A percentile compares a stretch with the other conserved stretches of the same genome.
phyloP scores from a whole-genome alignment of 345 rosid species.

The Ceriops zippeliana region DNA sequence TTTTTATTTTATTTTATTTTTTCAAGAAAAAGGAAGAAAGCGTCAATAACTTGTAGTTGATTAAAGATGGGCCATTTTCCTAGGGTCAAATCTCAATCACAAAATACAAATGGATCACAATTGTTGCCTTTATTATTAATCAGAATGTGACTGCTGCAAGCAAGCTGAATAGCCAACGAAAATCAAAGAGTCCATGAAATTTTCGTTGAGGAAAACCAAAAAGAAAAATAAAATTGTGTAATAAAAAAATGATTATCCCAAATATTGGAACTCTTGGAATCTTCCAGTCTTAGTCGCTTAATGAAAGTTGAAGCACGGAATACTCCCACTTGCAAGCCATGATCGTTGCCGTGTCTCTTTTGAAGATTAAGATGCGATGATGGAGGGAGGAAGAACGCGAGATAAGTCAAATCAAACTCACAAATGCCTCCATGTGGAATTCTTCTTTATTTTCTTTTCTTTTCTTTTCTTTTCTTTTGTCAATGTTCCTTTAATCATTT shows the following conservation, averaged over 20 bases:
- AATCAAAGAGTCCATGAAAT: too few relatives aligned
- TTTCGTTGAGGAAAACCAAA: too few relatives aligned
- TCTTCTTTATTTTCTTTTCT: background rate
- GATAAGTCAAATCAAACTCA: background rate
- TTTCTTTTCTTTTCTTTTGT: background rate
- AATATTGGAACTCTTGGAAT: background rate
- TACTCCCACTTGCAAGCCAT: background rate
- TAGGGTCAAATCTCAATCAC: too few relatives aligned
- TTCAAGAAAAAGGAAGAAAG: too few relatives aligned
- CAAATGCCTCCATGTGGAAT: background rate
- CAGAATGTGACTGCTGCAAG: too few relatives aligned
- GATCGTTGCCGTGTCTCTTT: background rate
- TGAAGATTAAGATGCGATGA: background rate
- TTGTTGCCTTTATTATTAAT: too few relatives aligned
- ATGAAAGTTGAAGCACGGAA: background rate
- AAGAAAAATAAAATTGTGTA: too few relatives aligned
- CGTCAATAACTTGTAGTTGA: too few relatives aligned
- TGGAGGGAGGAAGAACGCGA: background rate
- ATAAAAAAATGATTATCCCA: background rate
- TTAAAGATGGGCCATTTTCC: too few relatives aligned
- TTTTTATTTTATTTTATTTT: too few relatives aligned
- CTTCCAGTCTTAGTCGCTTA: conserved; percentile 3
- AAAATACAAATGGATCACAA: too few relatives aligned
- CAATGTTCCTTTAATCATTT: background rate
- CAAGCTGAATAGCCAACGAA: too few relatives aligned